phyloP scores from a whole-genome alignment of 2,329 filamentous ascomycete species.

The Samsoniella hepiali region DNA sequence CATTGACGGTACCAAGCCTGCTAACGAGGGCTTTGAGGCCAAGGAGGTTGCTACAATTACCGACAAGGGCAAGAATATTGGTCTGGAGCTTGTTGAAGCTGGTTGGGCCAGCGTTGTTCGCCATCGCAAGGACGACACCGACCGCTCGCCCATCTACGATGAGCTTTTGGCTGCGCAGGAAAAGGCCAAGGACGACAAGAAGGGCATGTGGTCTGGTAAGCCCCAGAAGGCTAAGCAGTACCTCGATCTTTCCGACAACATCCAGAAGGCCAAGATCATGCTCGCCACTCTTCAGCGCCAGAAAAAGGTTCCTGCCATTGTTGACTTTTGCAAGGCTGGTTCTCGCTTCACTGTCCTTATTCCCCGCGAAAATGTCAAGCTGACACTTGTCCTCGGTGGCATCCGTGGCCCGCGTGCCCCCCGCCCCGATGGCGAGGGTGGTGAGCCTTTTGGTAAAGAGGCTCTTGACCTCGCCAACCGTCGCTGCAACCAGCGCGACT shows the following conservation, averaged over 20 bases:
- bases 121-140: conserved; percentile 90
- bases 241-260: conserved; percentile 83
- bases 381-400: conserved; percentile 91
- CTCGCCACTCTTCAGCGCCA: conserved; percentile 83
- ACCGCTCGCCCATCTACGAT: conserved; percentile 92
- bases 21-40: conserved; percentile 86
- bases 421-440: conserved; percentile 68
- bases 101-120: conserved; percentile 93
- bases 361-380: conserved; percentile 87
- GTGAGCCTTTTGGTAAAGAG: conserved; percentile 93
- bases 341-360: conserved; percentile 90
- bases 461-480: conserved; percentile 87
- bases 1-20: conserved; percentile 87
- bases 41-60: conserved; percentile 90
- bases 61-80: conserved; percentile 82
- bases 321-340: conserved; percentile 97
- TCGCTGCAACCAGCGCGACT: conserved; percentile 88
- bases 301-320: conserved; percentile 86
- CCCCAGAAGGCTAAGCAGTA: conserved; percentile 77
- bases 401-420: conserved; percentile 88
- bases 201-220: conserved; percentile 95
- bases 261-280: conserved; percentile 95
- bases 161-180: conserved; percentile 78
- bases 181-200: conserved; percentile 78
- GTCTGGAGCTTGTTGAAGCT: conserved; percentile 79